Conservation (phyloP, 2,329 filamentous ascomycete species). For the Phialocephala subalpina region DNA sequence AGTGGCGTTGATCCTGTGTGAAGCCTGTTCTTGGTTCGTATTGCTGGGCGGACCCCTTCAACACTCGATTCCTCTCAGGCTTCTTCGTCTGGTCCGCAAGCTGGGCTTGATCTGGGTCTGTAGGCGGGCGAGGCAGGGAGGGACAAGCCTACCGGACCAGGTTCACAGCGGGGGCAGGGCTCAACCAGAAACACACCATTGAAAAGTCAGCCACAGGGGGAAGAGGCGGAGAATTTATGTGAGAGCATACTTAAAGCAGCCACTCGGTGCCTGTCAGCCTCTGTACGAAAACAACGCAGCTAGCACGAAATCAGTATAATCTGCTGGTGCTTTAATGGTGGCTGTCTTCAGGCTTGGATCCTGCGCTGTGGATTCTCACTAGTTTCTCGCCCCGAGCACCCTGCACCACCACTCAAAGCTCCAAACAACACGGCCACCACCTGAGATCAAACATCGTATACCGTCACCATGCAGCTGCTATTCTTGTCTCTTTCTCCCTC, state of each 20-base stretch:
- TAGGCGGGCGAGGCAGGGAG: not conserved
- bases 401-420: not conserved
- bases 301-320: too few species aligned
- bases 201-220: not conserved
- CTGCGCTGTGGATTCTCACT: not conserved
- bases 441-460: not conserved
- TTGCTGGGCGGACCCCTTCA: slow-evolving; percentile 5
- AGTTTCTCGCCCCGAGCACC: not conserved
- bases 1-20: not conserved
- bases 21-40: not conserved
- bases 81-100: not conserved
- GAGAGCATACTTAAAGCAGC: not conserved
- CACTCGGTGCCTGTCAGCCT: not conserved
- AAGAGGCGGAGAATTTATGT: not conserved
- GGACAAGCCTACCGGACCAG: not conserved
- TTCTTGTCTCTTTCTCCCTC: too few species aligned
- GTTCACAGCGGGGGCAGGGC: slow-evolving; percentile 10
- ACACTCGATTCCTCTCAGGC: not conserved
- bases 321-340: too few species aligned
- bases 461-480: too few species aligned
- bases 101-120: not conserved
- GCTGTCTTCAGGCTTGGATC: not conserved
- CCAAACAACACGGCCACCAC: not conserved
- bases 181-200: slow-evolving; percentile 34
- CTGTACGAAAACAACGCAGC: too few species aligned